Evolutionary conservation across 1,284 basidiomycete species (phyloP).

Genomic region (Vanrija sp.): DNA sequence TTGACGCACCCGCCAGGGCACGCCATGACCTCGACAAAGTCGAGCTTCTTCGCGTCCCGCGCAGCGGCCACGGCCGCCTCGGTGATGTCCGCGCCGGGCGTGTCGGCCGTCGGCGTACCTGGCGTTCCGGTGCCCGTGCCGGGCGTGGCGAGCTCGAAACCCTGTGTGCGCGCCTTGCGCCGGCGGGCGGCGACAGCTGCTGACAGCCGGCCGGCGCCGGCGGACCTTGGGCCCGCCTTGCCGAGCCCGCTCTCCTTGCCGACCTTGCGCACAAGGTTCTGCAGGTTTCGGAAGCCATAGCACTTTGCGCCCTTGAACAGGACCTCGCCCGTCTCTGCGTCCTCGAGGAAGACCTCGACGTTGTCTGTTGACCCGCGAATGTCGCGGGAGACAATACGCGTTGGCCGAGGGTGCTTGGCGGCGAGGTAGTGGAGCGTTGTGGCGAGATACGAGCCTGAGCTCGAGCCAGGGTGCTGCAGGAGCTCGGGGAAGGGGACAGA

Average conservation of each 20-base stretch:
- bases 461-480: constrained; percentile 73
- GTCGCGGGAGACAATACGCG: constrained; percentile 57
- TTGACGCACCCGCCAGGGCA: constrained; percentile 97
- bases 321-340: constrained; percentile 55
- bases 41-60: constrained; percentile 62
- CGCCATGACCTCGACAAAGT: constrained; percentile 99
- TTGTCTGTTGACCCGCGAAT: constrained; percentile 62
- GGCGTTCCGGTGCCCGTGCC: constrained; percentile 19
- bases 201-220: constrained; percentile 40
- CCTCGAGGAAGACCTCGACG: constrained; percentile 60
- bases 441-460: constrained; percentile 91
- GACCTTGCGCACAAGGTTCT: constrained; percentile 92
- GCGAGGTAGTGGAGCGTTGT: constrained; percentile 60
- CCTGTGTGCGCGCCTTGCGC: constrained; percentile 42
- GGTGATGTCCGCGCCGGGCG: constrained; percentile 7
- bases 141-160: constrained; percentile 23
- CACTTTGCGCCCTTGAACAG: constrained; percentile 91
- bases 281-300: constrained; percentile 95
- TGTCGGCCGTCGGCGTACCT: constrained; percentile 18
- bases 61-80: constrained; percentile 16
- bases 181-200: constrained; percentile 49
- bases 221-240: constrained; percentile 48
- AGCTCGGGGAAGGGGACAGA: constrained; percentile 61
- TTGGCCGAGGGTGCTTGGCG: constrained; percentile 53
- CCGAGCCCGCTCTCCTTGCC: constrained; percentile 77